These are phyloP conservation scores for Leptographium galeiforme DNA, from an alignment of 2,329 filamentous ascomycete species.

Conservation along the genomic window DNA sequence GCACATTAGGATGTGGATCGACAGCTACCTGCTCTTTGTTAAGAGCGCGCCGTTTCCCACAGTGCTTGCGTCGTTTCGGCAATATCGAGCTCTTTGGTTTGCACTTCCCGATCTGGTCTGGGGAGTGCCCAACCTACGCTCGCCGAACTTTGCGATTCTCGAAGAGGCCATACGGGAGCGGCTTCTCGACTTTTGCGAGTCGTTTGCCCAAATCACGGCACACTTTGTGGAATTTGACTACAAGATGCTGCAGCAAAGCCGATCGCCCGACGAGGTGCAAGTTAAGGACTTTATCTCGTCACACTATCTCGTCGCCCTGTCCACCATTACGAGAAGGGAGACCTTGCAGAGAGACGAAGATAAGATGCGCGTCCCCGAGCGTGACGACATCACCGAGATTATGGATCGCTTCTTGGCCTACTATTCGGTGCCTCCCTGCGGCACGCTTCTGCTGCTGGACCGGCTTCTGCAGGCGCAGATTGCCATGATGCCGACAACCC, in stretches of 20 bases:
- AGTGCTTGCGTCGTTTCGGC: slow-evolving; percentile 28
- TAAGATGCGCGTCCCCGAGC: slow-evolving; percentile 16
- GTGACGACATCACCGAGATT: slow-evolving; percentile 23
- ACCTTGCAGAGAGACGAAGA: neutral
- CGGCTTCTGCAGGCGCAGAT: slow-evolving; percentile 28
- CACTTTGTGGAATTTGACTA: slow-evolving; percentile 39
- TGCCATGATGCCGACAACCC: slow-evolving; percentile 27
- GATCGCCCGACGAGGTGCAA: slow-evolving; percentile 16
- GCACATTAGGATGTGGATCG: slow-evolving; percentile 36
- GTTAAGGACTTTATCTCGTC: slow-evolving; percentile 28
- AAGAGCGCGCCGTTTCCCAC: slow-evolving; percentile 18
- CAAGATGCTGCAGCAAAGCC: slow-evolving; percentile 17
- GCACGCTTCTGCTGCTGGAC: slow-evolving; percentile 28
- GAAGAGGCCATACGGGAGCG: slow-evolving; percentile 17
- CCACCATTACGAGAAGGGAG: slow-evolving; percentile 19
- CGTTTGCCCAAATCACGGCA: slow-evolving; percentile 35
- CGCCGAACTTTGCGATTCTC: neutral
- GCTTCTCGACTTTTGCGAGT: slow-evolving; percentile 23
- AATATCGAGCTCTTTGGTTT: slow-evolving; percentile 37
- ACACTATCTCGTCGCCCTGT: slow-evolving; percentile 32
- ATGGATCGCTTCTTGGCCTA: slow-evolving; percentile 29
- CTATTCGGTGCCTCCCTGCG: slow-evolving; percentile 18
- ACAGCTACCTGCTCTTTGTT: slow-evolving; percentile 30
- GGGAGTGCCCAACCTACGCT: slow-evolving; percentile 7
- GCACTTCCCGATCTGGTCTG: slow-evolving; percentile 36